phyloP scores from a whole-genome alignment of 495 filamentous ascomycete genomes.

The Talaromyces ruber region DNA sequence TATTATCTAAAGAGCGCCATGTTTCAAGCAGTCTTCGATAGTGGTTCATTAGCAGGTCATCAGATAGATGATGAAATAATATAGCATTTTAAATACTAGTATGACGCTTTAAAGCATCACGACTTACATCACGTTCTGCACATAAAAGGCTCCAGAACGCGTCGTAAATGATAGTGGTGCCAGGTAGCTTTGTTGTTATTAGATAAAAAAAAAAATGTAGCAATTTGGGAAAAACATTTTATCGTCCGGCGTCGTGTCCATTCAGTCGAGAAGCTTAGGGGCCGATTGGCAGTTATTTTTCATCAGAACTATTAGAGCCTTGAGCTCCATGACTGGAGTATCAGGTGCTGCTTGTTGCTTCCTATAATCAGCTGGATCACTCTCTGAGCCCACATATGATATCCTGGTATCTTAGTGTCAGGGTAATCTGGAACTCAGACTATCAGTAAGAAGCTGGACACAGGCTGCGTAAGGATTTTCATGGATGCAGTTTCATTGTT shows the following conservation, averaged over 20 bases:
- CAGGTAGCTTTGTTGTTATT: constrained; percentile 11
- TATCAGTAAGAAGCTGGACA: not conserved
- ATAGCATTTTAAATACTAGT: not conserved
- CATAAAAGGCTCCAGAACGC: constrained; percentile 9
- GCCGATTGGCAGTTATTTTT: not conserved
- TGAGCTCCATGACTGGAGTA: not conserved
- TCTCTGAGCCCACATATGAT: not conserved
- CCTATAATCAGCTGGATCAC: not conserved
- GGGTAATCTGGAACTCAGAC: not conserved
- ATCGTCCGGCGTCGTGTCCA: constrained; percentile 1
- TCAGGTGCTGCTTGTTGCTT: not conserved
- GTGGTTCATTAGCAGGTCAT: too few relatives aligned
- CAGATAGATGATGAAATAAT: too few relatives aligned
- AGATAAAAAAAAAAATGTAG: not conserved
- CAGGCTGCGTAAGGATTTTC: not conserved
- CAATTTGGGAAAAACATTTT: constrained; percentile 7
- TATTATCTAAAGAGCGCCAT: too few relatives aligned
- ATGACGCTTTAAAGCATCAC: not conserved
- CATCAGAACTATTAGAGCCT: not conserved
- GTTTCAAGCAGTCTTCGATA: too few relatives aligned
- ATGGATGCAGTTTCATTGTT: not conserved
- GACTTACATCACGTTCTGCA: not conserved
- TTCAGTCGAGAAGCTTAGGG: constrained; percentile 7
- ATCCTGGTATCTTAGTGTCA: not conserved
- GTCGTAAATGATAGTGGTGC: constrained; percentile 1